Evolutionary conservation across 345 rosid species (phyloP), one percentile per base, ranked within the genome.

Genomic region (Camelina laxa): DNA sequence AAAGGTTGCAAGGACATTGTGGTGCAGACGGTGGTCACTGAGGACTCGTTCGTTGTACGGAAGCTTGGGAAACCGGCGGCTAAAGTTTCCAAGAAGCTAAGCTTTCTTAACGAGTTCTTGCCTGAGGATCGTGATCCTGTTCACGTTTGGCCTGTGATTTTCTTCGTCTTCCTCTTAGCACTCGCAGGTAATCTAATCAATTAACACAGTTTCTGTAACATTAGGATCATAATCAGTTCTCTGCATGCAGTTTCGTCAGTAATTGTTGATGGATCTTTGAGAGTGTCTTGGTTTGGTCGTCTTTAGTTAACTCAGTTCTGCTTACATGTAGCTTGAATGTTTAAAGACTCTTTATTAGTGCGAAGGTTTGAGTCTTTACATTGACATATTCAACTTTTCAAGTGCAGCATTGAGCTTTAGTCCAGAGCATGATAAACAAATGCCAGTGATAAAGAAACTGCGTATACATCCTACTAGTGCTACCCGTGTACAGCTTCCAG

Each of bases 91-190:
- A 82, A 81, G 61, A 85, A 86, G 64, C 83, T 93, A 67, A 85
- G 82, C 60, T 91, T 89, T 49, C 81, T 93, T 84, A 93, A 93
- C 15, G 96, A 93, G 70, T 89, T 77, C 54, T 86, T 93, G 81
- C 97, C 98, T 0, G 98, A 93, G 87, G 98, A 93, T 88, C 95
- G 96, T 74, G 90, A 93, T 80, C 98, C 97, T 1, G 77, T 74
- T 65, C 91, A 86, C 63, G 95, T 91, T 15, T 93, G 98, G 98
- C 89, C 93, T 35, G 89, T 93, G 24, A 77, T 93, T 33, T 75
- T 93, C 83, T 82, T 87, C 67, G 95, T 87, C 66, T 81, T 72
- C 65, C 69, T 91, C 61, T 84, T 93, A 38, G 91, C 96, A 12
- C 87, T 91, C 67, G 82, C 91, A 64, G 97, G 98, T 93, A 73